These are phyloP conservation scores for Globisporangium camurandrum DNA, from an alignment of 352 stramenopile species.

Conservation along the genomic window DNA sequence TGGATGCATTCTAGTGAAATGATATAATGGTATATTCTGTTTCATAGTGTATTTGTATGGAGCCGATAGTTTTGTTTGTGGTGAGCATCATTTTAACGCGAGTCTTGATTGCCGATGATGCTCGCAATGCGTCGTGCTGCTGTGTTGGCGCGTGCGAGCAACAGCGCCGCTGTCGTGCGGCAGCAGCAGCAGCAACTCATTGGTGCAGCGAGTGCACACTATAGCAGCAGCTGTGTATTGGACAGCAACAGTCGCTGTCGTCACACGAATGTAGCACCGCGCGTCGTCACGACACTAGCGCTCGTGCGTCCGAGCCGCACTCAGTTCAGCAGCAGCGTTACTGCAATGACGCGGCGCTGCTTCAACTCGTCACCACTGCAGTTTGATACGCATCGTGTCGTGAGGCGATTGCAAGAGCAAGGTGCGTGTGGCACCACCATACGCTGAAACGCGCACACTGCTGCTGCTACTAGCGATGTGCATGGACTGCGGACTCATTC, in stretches of 20 bases:
- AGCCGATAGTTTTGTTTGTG: no score
- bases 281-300: neutral
- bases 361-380: slow-evolving; percentile 15
- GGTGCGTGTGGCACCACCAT: no score
- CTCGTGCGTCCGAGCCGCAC: neutral
- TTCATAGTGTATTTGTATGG: no score
- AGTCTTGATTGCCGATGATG: no score
- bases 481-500: neutral
- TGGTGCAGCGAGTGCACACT: neutral
- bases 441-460: no score
- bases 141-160: neutral
- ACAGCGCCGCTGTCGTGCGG: neutral
- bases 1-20: no score
- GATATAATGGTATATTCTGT: no score
- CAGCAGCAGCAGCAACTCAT: neutral
- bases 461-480: neutral
- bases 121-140: no score
- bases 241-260: neutral
- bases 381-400: slow-evolving; percentile 61
- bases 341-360: slow-evolving; percentile 1
- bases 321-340: neutral
- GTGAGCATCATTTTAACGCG: no score
- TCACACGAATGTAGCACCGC: neutral
- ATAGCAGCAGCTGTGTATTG: neutral
- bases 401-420: slow-evolving; percentile 64